Conservation (phyloP, 2,329 filamentous ascomycete genomes). For the Apiospora phragmitis region DNA sequence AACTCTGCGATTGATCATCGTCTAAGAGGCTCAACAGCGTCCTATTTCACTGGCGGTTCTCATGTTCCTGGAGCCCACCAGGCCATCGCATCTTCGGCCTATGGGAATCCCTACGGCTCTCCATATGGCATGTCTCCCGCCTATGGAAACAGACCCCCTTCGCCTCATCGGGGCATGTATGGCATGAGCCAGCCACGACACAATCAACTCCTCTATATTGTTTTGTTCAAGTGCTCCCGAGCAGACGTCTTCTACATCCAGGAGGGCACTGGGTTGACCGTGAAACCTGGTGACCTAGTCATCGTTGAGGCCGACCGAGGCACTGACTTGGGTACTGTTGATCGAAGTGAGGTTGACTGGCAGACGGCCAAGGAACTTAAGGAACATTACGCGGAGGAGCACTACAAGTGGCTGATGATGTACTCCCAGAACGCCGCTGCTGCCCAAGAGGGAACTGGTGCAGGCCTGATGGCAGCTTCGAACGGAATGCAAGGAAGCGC, state of each 20-base stretch:
- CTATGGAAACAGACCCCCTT: slow-evolving; percentile 54
- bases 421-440: slow-evolving; percentile 79
- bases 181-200: slow-evolving; percentile 61
- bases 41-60: slow-evolving; percentile 38
- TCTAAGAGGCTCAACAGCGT: slow-evolving; percentile 25
- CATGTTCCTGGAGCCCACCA: slow-evolving; percentile 35
- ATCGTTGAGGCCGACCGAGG: slow-evolving; percentile 97
- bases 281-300: slow-evolving; percentile 89
- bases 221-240: slow-evolving; percentile 93
- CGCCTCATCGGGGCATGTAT: slow-evolving; percentile 64
- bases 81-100: slow-evolving; percentile 37
- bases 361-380: slow-evolving; percentile 86
- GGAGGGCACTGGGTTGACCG: slow-evolving; percentile 87
- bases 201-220: slow-evolving; percentile 78
- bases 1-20: slow-evolving; percentile 10
- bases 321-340: slow-evolving; percentile 91
- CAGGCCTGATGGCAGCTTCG: slow-evolving; percentile 63
- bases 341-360: slow-evolving; percentile 84
- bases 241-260: slow-evolving; percentile 97
- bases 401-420: slow-evolving; percentile 99
- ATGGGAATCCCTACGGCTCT: slow-evolving; percentile 43
- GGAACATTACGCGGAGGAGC: slow-evolving; percentile 89
- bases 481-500: slow-evolving; percentile 68
- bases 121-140: slow-evolving; percentile 46
- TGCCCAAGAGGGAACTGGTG: slow-evolving; percentile 57